These are phyloP conservation scores for Aspergillus thermomutatus DNA, from an alignment of 2,329 filamentous ascomycete species.

Conservation along the genomic window DNA sequence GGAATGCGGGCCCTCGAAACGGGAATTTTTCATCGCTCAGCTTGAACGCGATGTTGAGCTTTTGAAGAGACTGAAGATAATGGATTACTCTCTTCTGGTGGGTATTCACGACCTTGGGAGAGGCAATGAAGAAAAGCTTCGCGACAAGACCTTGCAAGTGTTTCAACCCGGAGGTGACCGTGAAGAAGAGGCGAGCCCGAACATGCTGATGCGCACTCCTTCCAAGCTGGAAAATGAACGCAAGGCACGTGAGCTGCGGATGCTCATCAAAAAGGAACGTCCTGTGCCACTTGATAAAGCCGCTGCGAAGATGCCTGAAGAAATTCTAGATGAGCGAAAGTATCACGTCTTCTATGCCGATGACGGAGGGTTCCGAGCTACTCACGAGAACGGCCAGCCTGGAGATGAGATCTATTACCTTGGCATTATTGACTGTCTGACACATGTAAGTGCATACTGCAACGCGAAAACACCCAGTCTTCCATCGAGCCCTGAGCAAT, in stretches of 20 bases:
- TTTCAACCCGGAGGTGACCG: constrained; percentile 82
- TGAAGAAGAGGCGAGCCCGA: constrained; percentile 59
- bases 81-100: constrained; percentile 96
- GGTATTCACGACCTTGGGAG: constrained; percentile 88
- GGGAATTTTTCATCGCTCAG: constrained; percentile 82
- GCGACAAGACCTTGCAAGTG: constrained; percentile 83
- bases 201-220: constrained; percentile 78
- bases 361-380: constrained; percentile 88
- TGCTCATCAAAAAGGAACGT: constrained; percentile 89
- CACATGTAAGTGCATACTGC: constrained; percentile 66
- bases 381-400: constrained; percentile 79
- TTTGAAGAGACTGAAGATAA: constrained; percentile 85
- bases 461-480: background rate
- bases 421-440: constrained; percentile 96
- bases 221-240: constrained; percentile 89
- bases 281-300: constrained; percentile 89
- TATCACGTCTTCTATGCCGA: constrained; percentile 88
- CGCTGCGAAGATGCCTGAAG: constrained; percentile 82
- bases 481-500: background rate
- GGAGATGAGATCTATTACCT: constrained; percentile 96
- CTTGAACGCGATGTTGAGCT: constrained; percentile 82
- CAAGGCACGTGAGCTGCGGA: constrained; percentile 84
- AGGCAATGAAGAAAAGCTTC: constrained; percentile 93
- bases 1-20: constrained; percentile 86
- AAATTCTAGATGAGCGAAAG: constrained; percentile 71